Conservation (phyloP, 192 early-diverging fungal genomes). For the Podila verticillata region DNA sequence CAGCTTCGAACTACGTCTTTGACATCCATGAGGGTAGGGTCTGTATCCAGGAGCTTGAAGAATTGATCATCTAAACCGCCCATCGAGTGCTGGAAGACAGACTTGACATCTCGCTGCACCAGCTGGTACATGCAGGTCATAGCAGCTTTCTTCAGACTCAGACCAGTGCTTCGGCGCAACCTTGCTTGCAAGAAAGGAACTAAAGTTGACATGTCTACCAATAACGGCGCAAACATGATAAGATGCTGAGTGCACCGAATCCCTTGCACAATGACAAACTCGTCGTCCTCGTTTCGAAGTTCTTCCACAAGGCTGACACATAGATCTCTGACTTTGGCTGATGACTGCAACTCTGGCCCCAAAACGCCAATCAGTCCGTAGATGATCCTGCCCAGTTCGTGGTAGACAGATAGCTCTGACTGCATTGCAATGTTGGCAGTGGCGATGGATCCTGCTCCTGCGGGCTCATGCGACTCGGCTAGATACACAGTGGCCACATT, state of each 20-base stretch:
- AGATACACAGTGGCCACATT: conserved; percentile 90
- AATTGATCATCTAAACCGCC: conserved; percentile 80
- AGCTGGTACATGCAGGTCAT: conserved; percentile 90
- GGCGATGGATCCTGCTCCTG: conserved; percentile 68
- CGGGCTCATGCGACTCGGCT: conserved; percentile 86
- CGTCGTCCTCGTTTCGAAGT: conserved; percentile 79
- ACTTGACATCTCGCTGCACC: conserved; percentile 76
- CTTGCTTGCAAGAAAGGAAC: conserved; percentile 83
- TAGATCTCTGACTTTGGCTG: conserved; percentile 76
- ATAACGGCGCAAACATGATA: conserved; percentile 86
- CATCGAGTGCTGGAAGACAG: conserved; percentile 71
- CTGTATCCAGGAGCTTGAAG: conserved; percentile 82
- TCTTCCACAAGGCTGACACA: conserved; percentile 84
- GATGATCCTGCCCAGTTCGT: conserved; percentile 87
- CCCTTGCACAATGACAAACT: conserved; percentile 82
- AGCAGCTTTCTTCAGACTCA: conserved; percentile 75
- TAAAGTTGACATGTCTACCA: conserved; percentile 71
- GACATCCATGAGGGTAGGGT: conserved; percentile 67
- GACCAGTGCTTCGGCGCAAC: conserved; percentile 63
- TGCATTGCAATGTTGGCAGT: conserved; percentile 69
- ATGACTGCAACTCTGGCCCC: conserved; percentile 90
- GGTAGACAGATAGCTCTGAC: conserved; percentile 67
- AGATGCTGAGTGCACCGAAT: conserved; percentile 90
- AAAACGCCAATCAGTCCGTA: conserved; percentile 88
- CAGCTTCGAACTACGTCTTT: conserved; percentile 69